These are phyloP conservation scores for Geosiphon pyriformis DNA, from an alignment of 192 early-diverging fungal species.

Conservation along the genomic window DNA sequence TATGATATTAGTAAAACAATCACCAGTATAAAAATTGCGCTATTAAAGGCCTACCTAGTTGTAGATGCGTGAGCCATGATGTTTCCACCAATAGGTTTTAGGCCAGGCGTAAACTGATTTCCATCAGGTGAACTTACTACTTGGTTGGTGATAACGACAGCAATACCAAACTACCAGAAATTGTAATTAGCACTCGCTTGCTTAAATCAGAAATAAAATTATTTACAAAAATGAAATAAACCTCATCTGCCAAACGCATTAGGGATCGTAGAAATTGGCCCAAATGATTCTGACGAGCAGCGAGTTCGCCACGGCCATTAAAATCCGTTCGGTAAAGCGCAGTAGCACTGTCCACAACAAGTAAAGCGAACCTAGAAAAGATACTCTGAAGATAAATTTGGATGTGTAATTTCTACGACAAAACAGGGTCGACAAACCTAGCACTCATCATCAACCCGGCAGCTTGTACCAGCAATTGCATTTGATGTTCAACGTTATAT, in stretches of 20 bases:
- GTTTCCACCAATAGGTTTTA: slow-evolving; percentile 97
- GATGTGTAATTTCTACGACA: neutral
- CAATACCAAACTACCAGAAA: slow-evolving; percentile 76
- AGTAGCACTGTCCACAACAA: slow-evolving; percentile 92
- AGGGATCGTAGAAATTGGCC: slow-evolving; percentile 84
- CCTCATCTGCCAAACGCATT: slow-evolving; percentile 86
- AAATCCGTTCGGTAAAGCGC: slow-evolving; percentile 96
- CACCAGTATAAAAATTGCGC: no score
- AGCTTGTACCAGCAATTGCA: slow-evolving; percentile 74
- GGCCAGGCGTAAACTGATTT: slow-evolving; percentile 81
- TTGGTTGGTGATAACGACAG: slow-evolving; percentile 97
- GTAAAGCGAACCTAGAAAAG: slow-evolving; percentile 63
- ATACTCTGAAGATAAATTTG: neutral
- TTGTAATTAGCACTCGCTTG: neutral
- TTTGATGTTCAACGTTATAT: slow-evolving; percentile 95
- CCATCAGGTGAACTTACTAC: slow-evolving; percentile 95
- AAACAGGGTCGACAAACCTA: slow-evolving; percentile 34
- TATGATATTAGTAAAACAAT: slow-evolving; percentile 12
- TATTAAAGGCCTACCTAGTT: slow-evolving; percentile 59
- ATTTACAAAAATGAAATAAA: slow-evolving; percentile 28
- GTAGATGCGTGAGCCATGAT: slow-evolving; percentile 98
- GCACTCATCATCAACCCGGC: slow-evolving; percentile 87
- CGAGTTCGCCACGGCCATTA: slow-evolving; percentile 90
- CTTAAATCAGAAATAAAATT: neutral
- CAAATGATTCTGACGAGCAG: slow-evolving; percentile 91